These are phyloP conservation scores for Chaetomidium leptoderma DNA, from an alignment of 495 filamentous ascomycete genomes.

Conservation along the genomic window DNA sequence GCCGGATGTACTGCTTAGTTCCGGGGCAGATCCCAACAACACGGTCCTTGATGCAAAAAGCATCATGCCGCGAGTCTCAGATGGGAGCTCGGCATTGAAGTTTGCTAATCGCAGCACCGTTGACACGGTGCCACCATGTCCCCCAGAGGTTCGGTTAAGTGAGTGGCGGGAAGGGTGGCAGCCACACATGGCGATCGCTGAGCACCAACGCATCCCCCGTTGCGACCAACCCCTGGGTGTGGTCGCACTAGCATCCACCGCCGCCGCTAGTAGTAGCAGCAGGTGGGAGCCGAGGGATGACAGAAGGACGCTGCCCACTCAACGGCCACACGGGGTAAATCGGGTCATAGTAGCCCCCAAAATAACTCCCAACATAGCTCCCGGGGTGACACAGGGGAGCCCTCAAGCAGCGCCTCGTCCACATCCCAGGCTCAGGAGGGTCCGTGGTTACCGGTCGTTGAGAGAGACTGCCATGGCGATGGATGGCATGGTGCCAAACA, in stretches of 20 bases:
- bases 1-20: no score
- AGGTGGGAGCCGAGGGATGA: background rate
- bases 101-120: background rate
- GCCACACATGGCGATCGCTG: background rate
- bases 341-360: background rate
- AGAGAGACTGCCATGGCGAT: background rate
- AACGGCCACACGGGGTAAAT: background rate
- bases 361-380: background rate
- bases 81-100: background rate
- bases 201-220: background rate
- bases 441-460: background rate
- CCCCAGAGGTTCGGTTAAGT: background rate
- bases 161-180: background rate
- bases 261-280: no score
- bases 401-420: background rate
- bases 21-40: background rate
- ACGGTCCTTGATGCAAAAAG: background rate
- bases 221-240: background rate
- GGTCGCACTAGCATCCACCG: background rate
- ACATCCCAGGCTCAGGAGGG: slow-evolving; percentile 1
- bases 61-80: background rate
- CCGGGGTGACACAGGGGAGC: background rate
- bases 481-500: background rate
- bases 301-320: slow-evolving; percentile 10
- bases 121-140: background rate